A percentile compares a stretch with the other conserved stretches of the same genome.
Evolutionary conservation across 176 grass and related monocot genomes (phyloP).

Genomic region (Juncus inflexus): DNA sequence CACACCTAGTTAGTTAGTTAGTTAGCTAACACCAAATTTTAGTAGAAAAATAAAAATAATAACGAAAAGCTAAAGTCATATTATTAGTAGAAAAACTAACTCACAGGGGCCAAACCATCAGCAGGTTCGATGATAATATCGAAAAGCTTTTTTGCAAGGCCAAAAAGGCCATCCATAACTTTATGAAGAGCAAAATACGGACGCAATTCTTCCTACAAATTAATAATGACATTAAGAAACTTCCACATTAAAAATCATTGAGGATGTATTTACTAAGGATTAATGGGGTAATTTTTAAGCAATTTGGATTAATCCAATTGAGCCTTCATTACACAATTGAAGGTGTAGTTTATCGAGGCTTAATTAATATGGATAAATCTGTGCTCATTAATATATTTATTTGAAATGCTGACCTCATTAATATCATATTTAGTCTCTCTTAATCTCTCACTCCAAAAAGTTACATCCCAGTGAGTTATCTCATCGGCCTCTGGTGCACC

Average conservation of each 20-base stretch:
- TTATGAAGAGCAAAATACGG: slow-evolving; percentile 96
- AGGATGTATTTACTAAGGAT: no score
- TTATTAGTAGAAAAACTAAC: slow-evolving; percentile 19
- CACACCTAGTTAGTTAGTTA: slow-evolving; percentile 50
- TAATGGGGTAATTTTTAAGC: no score
- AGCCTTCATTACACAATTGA: no score
- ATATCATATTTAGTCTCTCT: slow-evolving; percentile 90
- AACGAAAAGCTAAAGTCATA: slow-evolving; percentile 2
- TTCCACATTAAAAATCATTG: neutral
- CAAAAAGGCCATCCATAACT: slow-evolving; percentile 94
- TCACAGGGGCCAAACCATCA: slow-evolving; percentile 92
- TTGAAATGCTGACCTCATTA: slow-evolving; percentile 59
- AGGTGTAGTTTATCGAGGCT: no score
- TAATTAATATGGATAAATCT: no score
- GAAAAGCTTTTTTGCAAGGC: slow-evolving; percentile 88
- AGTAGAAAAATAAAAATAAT: neutral
- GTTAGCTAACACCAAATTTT: no score
- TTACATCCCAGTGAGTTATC: slow-evolving; percentile 73
- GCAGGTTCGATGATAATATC: slow-evolving; percentile 69
- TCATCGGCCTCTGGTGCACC: slow-evolving; percentile 78
- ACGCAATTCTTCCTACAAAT: slow-evolving; percentile 76
- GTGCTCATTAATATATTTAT: neutral
- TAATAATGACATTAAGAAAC: slow-evolving; percentile 8
- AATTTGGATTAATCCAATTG: no score
- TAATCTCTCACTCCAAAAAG: slow-evolving; percentile 92